phyloP scores from a whole-genome alignment of 306 rosid species.

The Vigna hirtella region DNA sequence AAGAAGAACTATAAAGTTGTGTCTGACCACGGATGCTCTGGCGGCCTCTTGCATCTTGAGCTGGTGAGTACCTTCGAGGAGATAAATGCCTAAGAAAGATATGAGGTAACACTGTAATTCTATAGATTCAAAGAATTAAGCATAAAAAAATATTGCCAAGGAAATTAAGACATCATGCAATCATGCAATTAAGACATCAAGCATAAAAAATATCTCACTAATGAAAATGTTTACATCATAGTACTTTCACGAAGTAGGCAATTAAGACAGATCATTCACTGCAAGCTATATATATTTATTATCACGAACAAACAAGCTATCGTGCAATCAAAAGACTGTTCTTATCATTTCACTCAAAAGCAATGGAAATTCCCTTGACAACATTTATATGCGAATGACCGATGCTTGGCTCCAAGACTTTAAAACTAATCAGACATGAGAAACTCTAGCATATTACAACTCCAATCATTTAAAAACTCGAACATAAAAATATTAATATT shows the following conservation, averaged over 20 bases:
- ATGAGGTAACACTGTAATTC: conserved; percentile 50
- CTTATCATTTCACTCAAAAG: not conserved
- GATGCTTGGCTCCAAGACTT: not conserved
- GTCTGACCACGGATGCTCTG: conserved; percentile 64
- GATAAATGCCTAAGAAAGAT: conserved; percentile 61
- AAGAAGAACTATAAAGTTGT: conserved; percentile 40
- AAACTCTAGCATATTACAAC: not conserved
- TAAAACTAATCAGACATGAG: not conserved
- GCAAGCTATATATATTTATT: not conserved
- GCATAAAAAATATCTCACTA: not conserved
- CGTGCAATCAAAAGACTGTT: not conserved
- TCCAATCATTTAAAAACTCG: not conserved
- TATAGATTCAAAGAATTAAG: conserved; percentile 47
- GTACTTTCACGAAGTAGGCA: not conserved
- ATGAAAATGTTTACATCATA: not conserved
- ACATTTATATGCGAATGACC: not conserved
- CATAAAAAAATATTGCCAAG: conserved; percentile 49
- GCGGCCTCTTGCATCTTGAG: conserved; percentile 69
- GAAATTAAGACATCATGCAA: too few relatives aligned
- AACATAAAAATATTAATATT: not conserved
- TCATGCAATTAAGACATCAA: too few relatives aligned
- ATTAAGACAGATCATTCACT: conserved; percentile 25
- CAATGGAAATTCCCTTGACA: not conserved
- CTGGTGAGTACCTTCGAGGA: conserved; percentile 64
- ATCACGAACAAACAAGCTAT: not conserved